phyloP scores from a whole-genome alignment of 208 protist genomes.

The Trypanosoma avium region DNA sequence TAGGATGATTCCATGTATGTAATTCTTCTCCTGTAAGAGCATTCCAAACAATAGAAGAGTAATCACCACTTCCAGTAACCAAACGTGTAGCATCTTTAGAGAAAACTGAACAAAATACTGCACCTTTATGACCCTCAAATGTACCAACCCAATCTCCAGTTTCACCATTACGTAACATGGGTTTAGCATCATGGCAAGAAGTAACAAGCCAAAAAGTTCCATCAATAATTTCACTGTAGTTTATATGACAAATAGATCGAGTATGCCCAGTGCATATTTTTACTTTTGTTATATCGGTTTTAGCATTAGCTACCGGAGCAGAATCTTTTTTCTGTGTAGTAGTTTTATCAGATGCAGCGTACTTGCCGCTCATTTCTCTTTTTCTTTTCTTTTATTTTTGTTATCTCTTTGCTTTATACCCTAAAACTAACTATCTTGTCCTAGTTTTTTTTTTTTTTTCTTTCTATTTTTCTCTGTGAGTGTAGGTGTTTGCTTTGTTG shows the following conservation, averaged over 20 bases:
- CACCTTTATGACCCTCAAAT: constrained; percentile 95
- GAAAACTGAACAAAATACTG: constrained; percentile 92
- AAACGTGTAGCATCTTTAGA: constrained; percentile 82
- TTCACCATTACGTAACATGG: constrained; percentile 94
- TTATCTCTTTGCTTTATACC: too few relatives aligned
- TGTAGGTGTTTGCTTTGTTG: background rate
- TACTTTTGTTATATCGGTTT: constrained; percentile 56
- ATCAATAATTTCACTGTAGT: constrained; percentile 90
- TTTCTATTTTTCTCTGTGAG: background rate
- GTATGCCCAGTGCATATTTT: constrained; percentile 92
- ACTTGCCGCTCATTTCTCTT: constrained; percentile 46
- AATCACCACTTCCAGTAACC: constrained; percentile 93
- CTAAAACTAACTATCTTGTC: too few relatives aligned
- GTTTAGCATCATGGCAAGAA: constrained; percentile 90
- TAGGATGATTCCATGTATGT: constrained; percentile 89
- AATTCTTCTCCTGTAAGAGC: constrained; percentile 89
- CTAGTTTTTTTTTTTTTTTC: background rate
- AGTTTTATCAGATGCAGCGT: constrained; percentile 52
- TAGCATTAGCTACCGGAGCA: background rate
- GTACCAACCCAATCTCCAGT: constrained; percentile 96
- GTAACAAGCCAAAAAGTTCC: constrained; percentile 92
- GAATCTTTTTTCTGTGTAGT: constrained; percentile 21
- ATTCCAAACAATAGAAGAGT: constrained; percentile 93
- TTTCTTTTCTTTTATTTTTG: background rate
- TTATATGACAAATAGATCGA: constrained; percentile 90